Base-by-base conservation (phyloP, 352 stramenopile species). In the Nothophytophthora sp. region DNA sequence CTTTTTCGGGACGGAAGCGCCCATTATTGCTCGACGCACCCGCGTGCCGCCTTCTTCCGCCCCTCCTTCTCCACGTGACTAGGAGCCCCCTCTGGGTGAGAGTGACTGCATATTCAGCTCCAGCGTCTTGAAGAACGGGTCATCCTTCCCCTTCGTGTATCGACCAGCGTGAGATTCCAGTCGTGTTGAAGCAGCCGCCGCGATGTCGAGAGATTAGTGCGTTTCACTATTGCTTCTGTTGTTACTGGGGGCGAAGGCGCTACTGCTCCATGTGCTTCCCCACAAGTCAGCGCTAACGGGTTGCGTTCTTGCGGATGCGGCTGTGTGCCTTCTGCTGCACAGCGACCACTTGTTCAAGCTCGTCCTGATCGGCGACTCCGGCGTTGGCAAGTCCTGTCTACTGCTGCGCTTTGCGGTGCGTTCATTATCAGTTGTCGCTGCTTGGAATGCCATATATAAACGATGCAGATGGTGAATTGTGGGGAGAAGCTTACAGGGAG, bases 381-480 rank as follows among this genome's bases (percentile, higher is more conserved):
- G 96, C 47, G 97, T 99, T 29, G 97, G 97, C 61, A 99, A 99
- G 76, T 99, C 95, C n/a, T 99, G 96, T 66, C 73, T 99, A 25
- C 67, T 99, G 33, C 71, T 99, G 53, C 88, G 96, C 56, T 99
- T 99, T 78, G 96, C 96, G 63, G 94, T 98, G 47, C 56, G 88
- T 87, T 13, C 12, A 44, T 13, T 12, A 12, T 12, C 12, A 12
- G 11, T 32, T 32, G 27, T 12, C 27, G 6, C 27, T 32, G 7
- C 12, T 32, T 32, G n/a, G n/a, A n/a, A n/a, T n/a, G n/a, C n/a
- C n/a, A n/a, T n/a, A n/a, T n/a, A n/a, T n/a, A n/a, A n/a, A n/a
- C n/a, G n/a, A n/a, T n/a, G n/a, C n/a, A n/a, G n/a, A n/a, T n/a
- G n/a, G n/a, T n/a, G n/a, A n/a, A n/a, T n/a, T n/a, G n/a, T n/a